Conservation (phyloP, 208 protist genomes). For the Trypanosoma scelopori region DNA sequence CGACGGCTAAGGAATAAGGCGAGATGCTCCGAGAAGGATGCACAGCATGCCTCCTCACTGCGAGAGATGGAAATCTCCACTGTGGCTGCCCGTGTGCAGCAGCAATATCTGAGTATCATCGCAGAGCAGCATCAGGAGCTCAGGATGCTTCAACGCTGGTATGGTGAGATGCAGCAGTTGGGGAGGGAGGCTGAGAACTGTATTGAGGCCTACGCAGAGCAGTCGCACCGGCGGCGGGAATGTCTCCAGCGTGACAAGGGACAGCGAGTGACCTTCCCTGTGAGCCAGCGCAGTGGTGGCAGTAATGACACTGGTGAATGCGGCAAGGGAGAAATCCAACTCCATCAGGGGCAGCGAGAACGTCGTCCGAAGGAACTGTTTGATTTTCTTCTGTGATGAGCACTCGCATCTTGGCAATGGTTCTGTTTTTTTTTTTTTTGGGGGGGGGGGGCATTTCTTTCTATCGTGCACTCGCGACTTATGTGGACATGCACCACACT, state of each 20-base stretch:
- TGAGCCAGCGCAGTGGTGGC: too few relatives aligned
- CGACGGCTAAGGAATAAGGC: neutral
- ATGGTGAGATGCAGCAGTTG: conserved; percentile 5
- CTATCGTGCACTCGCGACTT: too few relatives aligned
- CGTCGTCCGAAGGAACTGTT: neutral
- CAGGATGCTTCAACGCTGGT: conserved; percentile 18
- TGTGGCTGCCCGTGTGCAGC: conserved; percentile 3
- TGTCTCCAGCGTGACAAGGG: neutral
- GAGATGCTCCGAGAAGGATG: neutral
- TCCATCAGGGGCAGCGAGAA: neutral
- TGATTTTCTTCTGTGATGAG: conserved; percentile 11
- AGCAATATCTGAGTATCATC: conserved; percentile 19
- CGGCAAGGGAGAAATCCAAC: neutral
- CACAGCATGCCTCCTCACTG: neutral
- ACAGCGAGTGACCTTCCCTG: neutral
- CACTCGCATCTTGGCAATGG: neutral
- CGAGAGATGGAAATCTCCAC: neutral
- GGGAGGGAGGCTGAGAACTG: conserved; percentile 1
- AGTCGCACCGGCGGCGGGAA: neutral
- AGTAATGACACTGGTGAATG: neutral
- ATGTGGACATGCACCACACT: neutral
- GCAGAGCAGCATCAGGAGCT: conserved; percentile 18
- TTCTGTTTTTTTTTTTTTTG: conserved; percentile 10
- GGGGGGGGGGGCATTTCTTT: too few relatives aligned
- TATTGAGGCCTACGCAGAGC: neutral